phyloP scores from a whole-genome alignment of 2,329 filamentous ascomycete species.

The Trichoderma lentiforme region DNA sequence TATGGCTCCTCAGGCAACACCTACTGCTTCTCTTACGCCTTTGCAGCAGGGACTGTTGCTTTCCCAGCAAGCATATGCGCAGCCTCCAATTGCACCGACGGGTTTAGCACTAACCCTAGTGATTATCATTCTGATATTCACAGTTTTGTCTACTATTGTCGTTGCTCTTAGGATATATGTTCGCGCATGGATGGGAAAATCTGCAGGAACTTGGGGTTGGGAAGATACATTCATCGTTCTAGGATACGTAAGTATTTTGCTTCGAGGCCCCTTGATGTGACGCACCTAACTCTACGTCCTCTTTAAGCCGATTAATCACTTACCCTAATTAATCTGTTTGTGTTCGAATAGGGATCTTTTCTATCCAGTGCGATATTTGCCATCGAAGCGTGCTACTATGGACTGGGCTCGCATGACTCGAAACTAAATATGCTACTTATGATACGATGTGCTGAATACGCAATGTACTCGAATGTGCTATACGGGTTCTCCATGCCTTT shows the following conservation, averaged over 20 bases:
- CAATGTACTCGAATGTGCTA: neutral
- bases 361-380: neutral
- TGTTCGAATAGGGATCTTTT: neutral
- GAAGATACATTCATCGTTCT: neutral
- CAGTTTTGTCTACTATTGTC: neutral
- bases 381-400: neutral
- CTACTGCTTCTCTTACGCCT: neutral
- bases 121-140: neutral
- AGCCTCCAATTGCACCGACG: neutral
- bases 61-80: neutral
- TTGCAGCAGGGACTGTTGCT: neutral
- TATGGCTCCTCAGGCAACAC: neutral
- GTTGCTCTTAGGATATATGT: neutral
- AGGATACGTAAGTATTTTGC: neutral
- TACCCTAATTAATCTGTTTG: neutral
- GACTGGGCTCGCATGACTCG: neutral
- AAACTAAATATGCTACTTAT: neutral
- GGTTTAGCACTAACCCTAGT: neutral
- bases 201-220: neutral
- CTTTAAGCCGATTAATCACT: neutral
- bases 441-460: neutral
- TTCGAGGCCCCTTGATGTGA: neutral
- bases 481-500: neutral
- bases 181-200: neutral
- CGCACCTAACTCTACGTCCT: accelerated